Evolutionary conservation across 1,284 basidiomycete genomes (phyloP).

Genomic region (Fomitopsis schrenkii): DNA sequence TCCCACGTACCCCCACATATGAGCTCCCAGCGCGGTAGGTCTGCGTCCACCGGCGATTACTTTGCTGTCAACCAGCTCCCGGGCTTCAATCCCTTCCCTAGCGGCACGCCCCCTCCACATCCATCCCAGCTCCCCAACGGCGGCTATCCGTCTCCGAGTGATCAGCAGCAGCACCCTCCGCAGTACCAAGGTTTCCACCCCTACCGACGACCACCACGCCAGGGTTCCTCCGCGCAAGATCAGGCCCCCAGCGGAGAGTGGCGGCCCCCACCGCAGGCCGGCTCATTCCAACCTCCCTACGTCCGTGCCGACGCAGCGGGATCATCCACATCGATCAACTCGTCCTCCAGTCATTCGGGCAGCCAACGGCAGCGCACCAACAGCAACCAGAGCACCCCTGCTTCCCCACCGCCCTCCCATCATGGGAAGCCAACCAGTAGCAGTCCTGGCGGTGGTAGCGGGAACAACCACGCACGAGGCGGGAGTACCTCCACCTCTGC

Average conservation of each 20-base stretch:
- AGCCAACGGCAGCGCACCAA: constrained; percentile 54
- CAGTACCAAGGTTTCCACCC: constrained; percentile 71
- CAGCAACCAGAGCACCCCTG: constrained; percentile 37
- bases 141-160: constrained; percentile 30
- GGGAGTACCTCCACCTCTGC: constrained; percentile 21
- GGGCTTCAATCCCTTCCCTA: constrained; percentile 61
- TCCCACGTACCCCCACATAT: constrained; percentile 33
- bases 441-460: constrained; percentile 7
- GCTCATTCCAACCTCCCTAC: constrained; percentile 58
- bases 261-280: constrained; percentile 36
- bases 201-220: constrained; percentile 69
- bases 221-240: constrained; percentile 32
- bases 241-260: constrained; percentile 36
- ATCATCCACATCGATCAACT: constrained; percentile 72
- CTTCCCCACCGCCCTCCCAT: constrained; percentile 5
- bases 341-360: constrained; percentile 36
- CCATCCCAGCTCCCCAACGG: constrained; percentile 37
- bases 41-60: constrained; percentile 43
- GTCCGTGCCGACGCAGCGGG: constrained; percentile 71
- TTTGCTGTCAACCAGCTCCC: constrained; percentile 49
- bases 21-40: constrained; percentile 31
- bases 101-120: constrained; percentile 65
- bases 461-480: constrained; percentile 21
- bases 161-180: constrained; percentile 15
- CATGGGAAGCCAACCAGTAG: constrained; percentile 25